phyloP scores from a whole-genome alignment of 352 stramenopile species.

The Phytophthora cajani region DNA sequence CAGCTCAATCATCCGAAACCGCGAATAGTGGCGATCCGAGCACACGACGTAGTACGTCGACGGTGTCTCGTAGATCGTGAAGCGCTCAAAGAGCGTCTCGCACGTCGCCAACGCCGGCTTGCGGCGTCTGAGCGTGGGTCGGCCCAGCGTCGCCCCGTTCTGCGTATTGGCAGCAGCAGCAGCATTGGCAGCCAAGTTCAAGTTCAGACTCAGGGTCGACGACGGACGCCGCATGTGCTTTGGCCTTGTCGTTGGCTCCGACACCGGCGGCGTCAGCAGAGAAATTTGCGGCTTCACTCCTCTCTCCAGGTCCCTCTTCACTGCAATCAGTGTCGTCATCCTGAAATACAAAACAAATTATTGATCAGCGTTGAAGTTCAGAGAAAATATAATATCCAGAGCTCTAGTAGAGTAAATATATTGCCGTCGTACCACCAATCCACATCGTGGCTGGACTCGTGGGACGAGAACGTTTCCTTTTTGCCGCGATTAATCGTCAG shows the following conservation, averaged over 20 bases:
- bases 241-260: conserved; percentile 34
- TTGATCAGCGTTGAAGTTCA: background rate
- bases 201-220: conserved; percentile 37
- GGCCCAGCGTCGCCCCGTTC: conserved; percentile 24
- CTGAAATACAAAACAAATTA: conserved; percentile 33
- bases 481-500: conserved; percentile 68
- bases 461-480: conserved; percentile 86
- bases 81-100: conserved; percentile 78
- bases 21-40: conserved; percentile 85
- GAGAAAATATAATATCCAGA: background rate
- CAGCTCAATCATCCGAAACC: conserved; percentile 78
- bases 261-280: conserved; percentile 65
- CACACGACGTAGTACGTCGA: conserved; percentile 82
- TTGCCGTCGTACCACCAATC: conserved; percentile 77
- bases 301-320: conserved; percentile 78
- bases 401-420: background rate
- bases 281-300: conserved; percentile 68
- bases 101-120: conserved; percentile 71
- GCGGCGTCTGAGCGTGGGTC: conserved; percentile 58
- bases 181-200: conserved; percentile 34
- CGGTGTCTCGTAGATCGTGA: conserved; percentile 86
- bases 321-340: conserved; percentile 81
- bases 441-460: conserved; percentile 85
- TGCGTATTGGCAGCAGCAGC: conserved; percentile 14
- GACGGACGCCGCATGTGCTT: conserved; percentile 44